Conservation (phyloP, 2,329 filamentous ascomycete species). For the Talaromyces verruculosus region DNA sequence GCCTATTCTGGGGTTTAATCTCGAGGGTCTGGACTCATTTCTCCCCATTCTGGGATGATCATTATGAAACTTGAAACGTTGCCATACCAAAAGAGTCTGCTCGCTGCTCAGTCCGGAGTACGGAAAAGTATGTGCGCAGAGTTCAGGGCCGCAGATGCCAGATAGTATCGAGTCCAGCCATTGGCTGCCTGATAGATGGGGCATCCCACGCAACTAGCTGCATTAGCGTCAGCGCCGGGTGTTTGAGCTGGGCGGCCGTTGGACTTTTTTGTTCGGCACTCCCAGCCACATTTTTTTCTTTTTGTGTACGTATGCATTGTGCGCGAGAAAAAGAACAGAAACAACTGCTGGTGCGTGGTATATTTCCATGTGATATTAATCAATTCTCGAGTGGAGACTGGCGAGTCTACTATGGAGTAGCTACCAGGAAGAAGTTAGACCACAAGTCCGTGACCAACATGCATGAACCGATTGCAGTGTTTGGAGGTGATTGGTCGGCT, state of each 20-base stretch:
- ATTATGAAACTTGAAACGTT: not conserved
- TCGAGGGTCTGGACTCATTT: not conserved
- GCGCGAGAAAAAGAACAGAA: not conserved
- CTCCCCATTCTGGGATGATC: not conserved
- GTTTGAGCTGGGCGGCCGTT: conserved; percentile 15
- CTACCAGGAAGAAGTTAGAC: not conserved
- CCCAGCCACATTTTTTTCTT: not conserved
- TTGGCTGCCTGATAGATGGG: not conserved
- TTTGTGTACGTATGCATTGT: not conserved
- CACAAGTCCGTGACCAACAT: not conserved
- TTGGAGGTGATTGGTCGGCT: not conserved
- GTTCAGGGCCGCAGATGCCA: not conserved
- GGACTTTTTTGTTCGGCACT: not conserved
- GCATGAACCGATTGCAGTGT: not conserved
- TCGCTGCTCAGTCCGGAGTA: not conserved
- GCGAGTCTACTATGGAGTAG: not conserved
- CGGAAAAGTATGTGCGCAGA: not conserved
- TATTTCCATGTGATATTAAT: not conserved
- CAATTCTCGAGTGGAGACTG: not conserved
- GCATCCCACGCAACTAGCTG: not conserved
- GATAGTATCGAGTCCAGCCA: not conserved
- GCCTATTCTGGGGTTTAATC: not conserved
- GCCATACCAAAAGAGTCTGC: not conserved
- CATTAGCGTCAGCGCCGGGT: conserved; percentile 10
- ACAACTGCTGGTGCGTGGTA: not conserved